Conservation (phyloP, 495 filamentous ascomycete genomes). For the Penicillium paxilli region DNA sequence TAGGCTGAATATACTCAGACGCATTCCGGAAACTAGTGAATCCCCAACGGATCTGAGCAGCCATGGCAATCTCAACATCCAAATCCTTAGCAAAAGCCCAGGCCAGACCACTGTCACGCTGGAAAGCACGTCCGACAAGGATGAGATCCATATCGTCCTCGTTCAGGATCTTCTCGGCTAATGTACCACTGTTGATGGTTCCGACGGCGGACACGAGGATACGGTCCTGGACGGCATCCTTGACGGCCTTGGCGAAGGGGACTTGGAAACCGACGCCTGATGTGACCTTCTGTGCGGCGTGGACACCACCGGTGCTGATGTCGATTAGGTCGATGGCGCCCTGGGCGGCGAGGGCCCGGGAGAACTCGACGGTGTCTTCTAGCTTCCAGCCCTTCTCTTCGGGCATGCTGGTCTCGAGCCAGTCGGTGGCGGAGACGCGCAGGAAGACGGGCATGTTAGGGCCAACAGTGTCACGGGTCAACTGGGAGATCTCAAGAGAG, state of each 20-base stretch:
- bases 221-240: slow-evolving; percentile 62
- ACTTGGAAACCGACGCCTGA: slow-evolving; percentile 64
- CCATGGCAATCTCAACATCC: slow-evolving; percentile 58
- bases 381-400: slow-evolving; percentile 56
- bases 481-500: slow-evolving; percentile 57
- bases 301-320: slow-evolving; percentile 61
- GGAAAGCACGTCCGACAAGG: slow-evolving; percentile 66
- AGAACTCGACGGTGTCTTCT: slow-evolving; percentile 55
- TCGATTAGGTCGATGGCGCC: slow-evolving; percentile 67
- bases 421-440: slow-evolving; percentile 61
- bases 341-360: slow-evolving; percentile 51
- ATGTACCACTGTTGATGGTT: slow-evolving; percentile 57
- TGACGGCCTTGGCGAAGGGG: slow-evolving; percentile 61
- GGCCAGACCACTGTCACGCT: slow-evolving; percentile 67
- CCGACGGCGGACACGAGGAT: slow-evolving; percentile 64
- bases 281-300: slow-evolving; percentile 59
- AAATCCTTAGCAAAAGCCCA: slow-evolving; percentile 72
- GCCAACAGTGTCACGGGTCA: slow-evolving; percentile 52
- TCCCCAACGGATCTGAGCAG: slow-evolving; percentile 68
- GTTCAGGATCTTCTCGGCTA: slow-evolving; percentile 59
- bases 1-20: slow-evolving; percentile 37
- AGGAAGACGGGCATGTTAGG: slow-evolving; percentile 67
- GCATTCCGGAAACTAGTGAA: slow-evolving; percentile 39
- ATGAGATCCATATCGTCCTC: slow-evolving; percentile 60
- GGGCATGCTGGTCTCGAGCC: slow-evolving; percentile 52